A percentile compares a stretch with the other conserved stretches of the same genome.
phyloP scores from a whole-genome alignment of 176 grass and related monocot species.

The Zizania latifolia region DNA sequence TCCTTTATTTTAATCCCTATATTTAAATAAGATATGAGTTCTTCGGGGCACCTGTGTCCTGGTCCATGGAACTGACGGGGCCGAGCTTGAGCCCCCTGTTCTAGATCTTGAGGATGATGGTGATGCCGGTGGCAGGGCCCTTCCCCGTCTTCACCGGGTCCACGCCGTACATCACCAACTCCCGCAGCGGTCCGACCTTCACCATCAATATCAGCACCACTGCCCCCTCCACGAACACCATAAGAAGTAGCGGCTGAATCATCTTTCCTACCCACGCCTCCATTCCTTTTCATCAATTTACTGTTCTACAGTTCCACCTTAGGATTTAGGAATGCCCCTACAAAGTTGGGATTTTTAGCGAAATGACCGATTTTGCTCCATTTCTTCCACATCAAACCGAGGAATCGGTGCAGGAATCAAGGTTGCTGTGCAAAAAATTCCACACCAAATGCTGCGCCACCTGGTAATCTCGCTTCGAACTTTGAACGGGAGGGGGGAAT shows the following conservation, averaged over 20 bases:
- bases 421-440: conserved; percentile 3
- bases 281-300: not conserved
- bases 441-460: conserved; percentile 1
- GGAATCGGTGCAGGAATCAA: not conserved
- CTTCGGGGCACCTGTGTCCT: conserved; percentile 94
- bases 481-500: too few relatives aligned
- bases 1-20: too few relatives aligned
- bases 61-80: conserved; percentile 87
- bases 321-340: too few relatives aligned
- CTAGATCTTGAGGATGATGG: conserved; percentile 88
- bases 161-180: conserved; percentile 64
- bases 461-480: not conserved
- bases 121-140: conserved; percentile 63
- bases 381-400: not conserved
- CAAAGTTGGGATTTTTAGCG: not conserved
- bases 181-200: conserved; percentile 85
- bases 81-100: conserved; percentile 67
- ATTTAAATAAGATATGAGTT: too few relatives aligned
- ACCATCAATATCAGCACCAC: conserved; percentile 79
- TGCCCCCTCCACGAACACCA: conserved; percentile 73
- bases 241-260: conserved; percentile 77
- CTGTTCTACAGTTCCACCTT: not conserved
- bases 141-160: conserved; percentile 77
- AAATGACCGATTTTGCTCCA: not conserved
- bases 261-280: conserved; percentile 12